Base-by-base conservation (phyloP, 2,329 filamentous ascomycete genomes). In the Thelonectria olida region DNA sequence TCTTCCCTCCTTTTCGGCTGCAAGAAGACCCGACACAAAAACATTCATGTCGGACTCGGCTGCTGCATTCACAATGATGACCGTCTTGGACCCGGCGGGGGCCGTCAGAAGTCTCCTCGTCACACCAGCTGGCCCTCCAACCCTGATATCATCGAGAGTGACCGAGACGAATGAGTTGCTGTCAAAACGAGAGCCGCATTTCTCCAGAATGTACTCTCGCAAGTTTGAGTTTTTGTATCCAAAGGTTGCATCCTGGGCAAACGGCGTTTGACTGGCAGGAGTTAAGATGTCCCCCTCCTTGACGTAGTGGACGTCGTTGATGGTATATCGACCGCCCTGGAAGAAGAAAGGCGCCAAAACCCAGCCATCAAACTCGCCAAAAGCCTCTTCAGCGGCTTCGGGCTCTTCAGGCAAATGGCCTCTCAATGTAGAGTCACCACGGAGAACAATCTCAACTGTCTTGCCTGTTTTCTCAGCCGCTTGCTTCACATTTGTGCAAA, bases 301-400 rank as follows among this genome's bases (percentile, higher is more conserved):
- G 8, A 88, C 85, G 58, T 88, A 88, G 67, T 88, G 85, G 1
- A 87, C 79, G 67, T 88, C 82, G 25, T 83, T 69, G 13, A 88
- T 85, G 0, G 85, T 88, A 31, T 83, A 84, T 2, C 86, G 71
- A 0, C 85, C 85, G 5, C 86, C 86, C 65, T 88, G 85, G 4
- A 82, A 75, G 69, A 88, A 88, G 70, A 88, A 88, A 0, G 86
- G 86, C 0, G 84, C 84, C 0, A 88, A 72, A 2, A 88, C 75
- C 79, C 84, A 85, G 0, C 80, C 83, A 62, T 86, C 83, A 1
- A 79, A 78, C 1, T 75, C 67, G 0, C 85, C 85, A 1, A 87
- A 76, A 1, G 83, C 81, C 1, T 76, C 73, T 55, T 85, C 81
- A 0, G 80, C 82, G 0, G 81, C 82, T 52, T 87, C 82, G 0